Conservation (phyloP, 805 yeast species). For the Ogataea degrootiae region DNA sequence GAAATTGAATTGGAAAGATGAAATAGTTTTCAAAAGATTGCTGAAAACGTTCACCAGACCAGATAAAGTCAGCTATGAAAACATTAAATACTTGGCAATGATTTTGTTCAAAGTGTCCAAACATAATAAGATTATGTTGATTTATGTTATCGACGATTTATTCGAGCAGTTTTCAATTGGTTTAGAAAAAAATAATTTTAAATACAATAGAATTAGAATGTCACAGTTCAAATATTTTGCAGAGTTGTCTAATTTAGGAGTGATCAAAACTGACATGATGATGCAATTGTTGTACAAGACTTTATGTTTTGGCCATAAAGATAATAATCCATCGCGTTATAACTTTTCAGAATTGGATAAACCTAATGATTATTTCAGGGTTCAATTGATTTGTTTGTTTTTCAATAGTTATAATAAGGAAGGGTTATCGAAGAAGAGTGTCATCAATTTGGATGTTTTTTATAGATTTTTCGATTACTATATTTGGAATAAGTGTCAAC, state of each 20-base stretch:
- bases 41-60: conserved; percentile 50
- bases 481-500: conserved; percentile 51
- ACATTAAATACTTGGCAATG: conserved; percentile 44
- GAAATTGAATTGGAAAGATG: conserved; percentile 44
- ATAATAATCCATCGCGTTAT: conserved; percentile 49
- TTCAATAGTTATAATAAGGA: conserved; percentile 28
- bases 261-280: conserved; percentile 43
- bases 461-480: conserved; percentile 69
- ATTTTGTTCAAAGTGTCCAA: conserved; percentile 35
- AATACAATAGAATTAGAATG: conserved; percentile 54
- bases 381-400: conserved; percentile 47
- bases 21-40: conserved; percentile 28
- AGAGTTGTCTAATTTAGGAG: conserved; percentile 45
- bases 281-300: conserved; percentile 51
- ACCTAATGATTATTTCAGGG: conserved; percentile 67
- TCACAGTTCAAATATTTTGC: conserved; percentile 58
- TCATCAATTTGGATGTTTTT: conserved; percentile 34
- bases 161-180: conserved; percentile 64
- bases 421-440: conserved; percentile 8
- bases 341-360: conserved; percentile 45
- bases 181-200: conserved; percentile 58
- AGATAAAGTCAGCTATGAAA: conserved; percentile 55
- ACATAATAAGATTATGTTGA: conserved; percentile 36
- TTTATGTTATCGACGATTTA: conserved; percentile 52
- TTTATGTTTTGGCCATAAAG: conserved; percentile 60